Conservation (phyloP, 768 basidiomycete genomes). For the Collybiopsis confluens region DNA sequence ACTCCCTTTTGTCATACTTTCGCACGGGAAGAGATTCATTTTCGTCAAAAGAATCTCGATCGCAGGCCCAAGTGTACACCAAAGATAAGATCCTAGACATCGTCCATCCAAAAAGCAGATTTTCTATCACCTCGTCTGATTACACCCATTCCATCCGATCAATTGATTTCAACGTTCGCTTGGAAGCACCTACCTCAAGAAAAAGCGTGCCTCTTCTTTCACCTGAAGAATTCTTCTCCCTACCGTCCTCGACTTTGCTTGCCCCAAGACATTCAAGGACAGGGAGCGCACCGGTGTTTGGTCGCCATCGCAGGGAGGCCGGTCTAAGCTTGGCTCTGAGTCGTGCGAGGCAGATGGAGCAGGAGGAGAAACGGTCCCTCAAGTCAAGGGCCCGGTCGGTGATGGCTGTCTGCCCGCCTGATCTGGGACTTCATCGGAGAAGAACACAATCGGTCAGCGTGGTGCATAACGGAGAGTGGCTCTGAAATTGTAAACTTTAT, state of each 20-base stretch:
- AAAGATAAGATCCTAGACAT: slow-evolving; percentile 21
- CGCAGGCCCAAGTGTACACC: not conserved
- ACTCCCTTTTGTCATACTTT: slow-evolving; percentile 6
- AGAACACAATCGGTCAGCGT: not conserved
- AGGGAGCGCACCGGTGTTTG: slow-evolving; percentile 17
- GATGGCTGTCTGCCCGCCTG: too few relatives aligned
- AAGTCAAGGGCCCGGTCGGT: too few relatives aligned
- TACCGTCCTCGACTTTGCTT: slow-evolving; percentile 12
- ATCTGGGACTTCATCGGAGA: not conserved
- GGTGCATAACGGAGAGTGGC: not conserved
- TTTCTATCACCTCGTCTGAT: slow-evolving; percentile 27
- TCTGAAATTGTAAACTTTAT: not conserved
- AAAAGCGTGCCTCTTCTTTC: slow-evolving; percentile 3
- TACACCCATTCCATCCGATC: slow-evolving; percentile 17
- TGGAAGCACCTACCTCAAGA: not conserved
- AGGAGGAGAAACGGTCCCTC: not conserved
- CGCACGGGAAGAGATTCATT: not conserved
- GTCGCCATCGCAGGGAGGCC: not conserved
- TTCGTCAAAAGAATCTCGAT: not conserved
- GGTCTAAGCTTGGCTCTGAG: not conserved
- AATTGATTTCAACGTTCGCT: slow-evolving; percentile 9
- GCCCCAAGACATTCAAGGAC: slow-evolving; percentile 11
- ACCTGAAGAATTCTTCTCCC: slow-evolving; percentile 16
- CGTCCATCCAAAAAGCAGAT: slow-evolving; percentile 25
- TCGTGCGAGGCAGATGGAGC: not conserved